Evolutionary conservation across 306 rosid genomes (phyloP).

Genomic region (Potentilla sterilis): DNA sequence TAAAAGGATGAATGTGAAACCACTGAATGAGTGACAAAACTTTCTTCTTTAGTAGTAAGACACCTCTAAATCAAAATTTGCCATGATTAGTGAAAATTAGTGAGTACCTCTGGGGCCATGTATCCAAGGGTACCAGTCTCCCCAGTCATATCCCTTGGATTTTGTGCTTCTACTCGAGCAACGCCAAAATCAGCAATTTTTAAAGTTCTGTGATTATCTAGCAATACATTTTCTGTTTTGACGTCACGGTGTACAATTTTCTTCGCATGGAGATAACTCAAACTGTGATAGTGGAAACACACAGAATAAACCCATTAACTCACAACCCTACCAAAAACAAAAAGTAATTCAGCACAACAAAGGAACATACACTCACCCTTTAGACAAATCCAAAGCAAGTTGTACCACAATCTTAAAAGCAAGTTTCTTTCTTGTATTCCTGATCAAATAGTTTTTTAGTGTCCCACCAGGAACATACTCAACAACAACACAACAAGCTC

Average conservation of each 20-base stretch:
- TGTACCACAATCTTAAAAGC: conserved; percentile 68
- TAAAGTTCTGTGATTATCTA: conserved; percentile 45
- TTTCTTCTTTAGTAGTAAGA: neutral
- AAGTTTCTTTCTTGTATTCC: conserved; percentile 66
- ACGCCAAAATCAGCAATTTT: conserved; percentile 95
- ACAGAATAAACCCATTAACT: conserved; percentile 5
- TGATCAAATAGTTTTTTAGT: conserved; percentile 62
- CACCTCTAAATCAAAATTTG: neutral
- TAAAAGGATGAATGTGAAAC: neutral
- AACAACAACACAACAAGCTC: conserved; percentile 83
- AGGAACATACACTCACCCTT: conserved; percentile 54
- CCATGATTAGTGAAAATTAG: neutral
- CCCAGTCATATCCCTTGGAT: conserved; percentile 87
- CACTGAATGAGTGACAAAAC: neutral
- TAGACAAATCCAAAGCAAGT: conserved; percentile 81
- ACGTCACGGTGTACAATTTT: conserved; percentile 86
- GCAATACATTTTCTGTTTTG: conserved; percentile 76
- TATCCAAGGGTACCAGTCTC: conserved; percentile 94
- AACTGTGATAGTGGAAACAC: conserved; percentile 40
- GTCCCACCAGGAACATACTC: conserved; percentile 91
- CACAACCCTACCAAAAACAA: neutral
- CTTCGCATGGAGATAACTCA: conserved; percentile 71
- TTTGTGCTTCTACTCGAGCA: conserved; percentile 87
- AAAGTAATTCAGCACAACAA: neutral
- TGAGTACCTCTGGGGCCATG: conserved; percentile 89